Evolutionary conservation across 441 rosid species (phyloP).

Genomic region (Geranium incanum): DNA sequence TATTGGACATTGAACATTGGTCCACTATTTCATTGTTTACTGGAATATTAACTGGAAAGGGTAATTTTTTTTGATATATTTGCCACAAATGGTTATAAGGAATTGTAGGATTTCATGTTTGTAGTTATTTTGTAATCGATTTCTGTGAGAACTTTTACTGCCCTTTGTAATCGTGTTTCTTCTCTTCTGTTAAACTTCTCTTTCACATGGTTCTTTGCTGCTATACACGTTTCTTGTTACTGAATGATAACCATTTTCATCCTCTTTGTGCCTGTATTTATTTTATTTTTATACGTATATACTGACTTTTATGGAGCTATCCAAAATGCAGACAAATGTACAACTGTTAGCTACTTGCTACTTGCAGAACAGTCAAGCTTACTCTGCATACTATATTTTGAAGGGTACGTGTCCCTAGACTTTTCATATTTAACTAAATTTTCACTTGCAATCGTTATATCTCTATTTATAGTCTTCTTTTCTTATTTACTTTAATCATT

Average conservation of each 20-base stretch:
- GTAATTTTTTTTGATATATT: background rate
- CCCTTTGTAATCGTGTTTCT: constrained; percentile 1
- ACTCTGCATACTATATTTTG: constrained; percentile 75
- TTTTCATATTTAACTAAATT: constrained; percentile 14
- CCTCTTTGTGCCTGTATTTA: background rate
- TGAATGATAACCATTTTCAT: background rate
- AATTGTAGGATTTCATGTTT: background rate
- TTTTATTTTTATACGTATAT: background rate
- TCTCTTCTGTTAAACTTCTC: background rate
- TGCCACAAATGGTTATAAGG: background rate
- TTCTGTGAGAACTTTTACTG: background rate
- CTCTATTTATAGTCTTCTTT: background rate
- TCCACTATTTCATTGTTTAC: background rate
- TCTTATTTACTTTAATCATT: background rate
- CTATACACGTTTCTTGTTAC: background rate
- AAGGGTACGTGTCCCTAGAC: constrained; percentile 44
- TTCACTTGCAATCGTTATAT: constrained; percentile 7
- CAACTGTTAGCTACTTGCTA: constrained; percentile 80
- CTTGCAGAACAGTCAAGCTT: constrained; percentile 86
- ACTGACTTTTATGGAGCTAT: constrained; percentile 5
- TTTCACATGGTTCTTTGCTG: background rate
- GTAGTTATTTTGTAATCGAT: background rate
- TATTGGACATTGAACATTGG: background rate
- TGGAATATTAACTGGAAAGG: background rate
- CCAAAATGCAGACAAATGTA: constrained; percentile 51